Percentiles rank a stretch among this genome's conserved stretches.
phyloP scores from a whole-genome alignment of 2,329 filamentous ascomycete species.

The Penicillium olsonii region DNA sequence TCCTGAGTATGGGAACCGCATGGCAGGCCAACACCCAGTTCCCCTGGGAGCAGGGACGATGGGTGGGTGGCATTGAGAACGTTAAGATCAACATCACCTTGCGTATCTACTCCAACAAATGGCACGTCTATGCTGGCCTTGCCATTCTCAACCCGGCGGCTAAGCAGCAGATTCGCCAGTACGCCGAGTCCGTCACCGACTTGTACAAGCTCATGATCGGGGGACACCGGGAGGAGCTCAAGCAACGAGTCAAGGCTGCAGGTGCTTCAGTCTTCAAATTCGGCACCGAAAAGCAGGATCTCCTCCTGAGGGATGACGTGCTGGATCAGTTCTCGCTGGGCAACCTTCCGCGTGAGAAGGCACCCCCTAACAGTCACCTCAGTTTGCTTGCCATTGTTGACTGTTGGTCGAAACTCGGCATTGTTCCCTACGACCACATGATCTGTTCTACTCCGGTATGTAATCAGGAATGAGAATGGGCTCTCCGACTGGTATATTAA shows the following conservation, averaged over 20 bases:
- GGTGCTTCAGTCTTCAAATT: constrained; percentile 69
- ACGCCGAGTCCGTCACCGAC: constrained; percentile 87
- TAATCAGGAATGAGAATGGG: constrained; percentile 14
- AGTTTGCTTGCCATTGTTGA: constrained; percentile 95
- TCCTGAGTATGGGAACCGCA: constrained; percentile 95
- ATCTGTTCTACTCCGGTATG: constrained; percentile 89
- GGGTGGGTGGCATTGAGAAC: constrained; percentile 96
- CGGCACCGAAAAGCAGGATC: constrained; percentile 56
- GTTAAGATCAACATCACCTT: constrained; percentile 98
- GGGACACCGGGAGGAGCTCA: constrained; percentile 74
- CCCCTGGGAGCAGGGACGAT: constrained; percentile 94
- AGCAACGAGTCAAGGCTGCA: constrained; percentile 73
- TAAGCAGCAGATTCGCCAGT: constrained; percentile 89
- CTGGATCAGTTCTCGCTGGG: constrained; percentile 88
- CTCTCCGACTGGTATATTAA: constrained; percentile 6
- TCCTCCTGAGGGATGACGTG: constrained; percentile 76
- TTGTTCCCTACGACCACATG: constrained; percentile 98
- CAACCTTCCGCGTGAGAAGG: constrained; percentile 63
- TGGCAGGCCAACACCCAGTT: constrained; percentile 96
- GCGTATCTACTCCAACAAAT: constrained; percentile 97
- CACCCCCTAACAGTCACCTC: constrained; percentile 85
- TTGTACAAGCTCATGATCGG: constrained; percentile 97
- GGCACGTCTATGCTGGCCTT: constrained; percentile 98
- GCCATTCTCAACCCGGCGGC: constrained; percentile 96
- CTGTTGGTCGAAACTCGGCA: constrained; percentile 92